A percentile compares a stretch with the other conserved stretches of the same genome.
These are phyloP conservation scores for Micractinium sp. DNA, from an alignment of 139 green algal genomes.

Conservation along the genomic window DNA sequence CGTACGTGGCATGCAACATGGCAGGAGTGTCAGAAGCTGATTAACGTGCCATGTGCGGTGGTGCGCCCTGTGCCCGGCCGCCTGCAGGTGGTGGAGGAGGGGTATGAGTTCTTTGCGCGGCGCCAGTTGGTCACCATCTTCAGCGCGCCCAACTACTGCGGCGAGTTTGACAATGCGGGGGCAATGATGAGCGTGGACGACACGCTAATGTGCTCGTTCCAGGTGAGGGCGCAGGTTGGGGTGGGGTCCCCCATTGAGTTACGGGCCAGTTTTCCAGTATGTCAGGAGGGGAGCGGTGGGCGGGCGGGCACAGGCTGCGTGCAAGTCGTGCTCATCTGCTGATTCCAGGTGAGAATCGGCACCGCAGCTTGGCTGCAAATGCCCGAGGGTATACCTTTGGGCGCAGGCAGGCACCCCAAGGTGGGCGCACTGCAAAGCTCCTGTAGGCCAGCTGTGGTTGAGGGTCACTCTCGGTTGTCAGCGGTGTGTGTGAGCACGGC, in stretches of 20 bases:
- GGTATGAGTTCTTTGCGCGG: conserved; percentile 99
- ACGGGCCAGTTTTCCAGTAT: not conserved
- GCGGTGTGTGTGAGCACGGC: not conserved
- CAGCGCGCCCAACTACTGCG: conserved; percentile 98
- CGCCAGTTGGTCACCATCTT: conserved; percentile 99
- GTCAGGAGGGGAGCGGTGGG: no score
- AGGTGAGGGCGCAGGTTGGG: conserved; percentile 51
- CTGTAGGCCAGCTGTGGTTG: no score
- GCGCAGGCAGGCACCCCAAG: no score
- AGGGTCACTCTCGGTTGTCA: not conserved
- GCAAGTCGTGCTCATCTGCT: no score
- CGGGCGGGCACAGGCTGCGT: no score
- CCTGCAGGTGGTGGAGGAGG: conserved; percentile 68
- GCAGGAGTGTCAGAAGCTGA: not conserved
- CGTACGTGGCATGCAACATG: not conserved
- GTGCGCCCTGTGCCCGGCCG: no score
- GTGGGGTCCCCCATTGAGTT: no score
- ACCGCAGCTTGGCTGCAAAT: no score
- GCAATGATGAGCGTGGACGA: conserved; percentile 99
- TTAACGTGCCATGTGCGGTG: not conserved
- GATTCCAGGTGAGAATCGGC: no score
- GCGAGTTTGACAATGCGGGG: conserved; percentile 99
- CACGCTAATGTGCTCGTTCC: conserved; percentile 99
- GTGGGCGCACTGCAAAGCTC: no score
- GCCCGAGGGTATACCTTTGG: no score